Conservation (phyloP, 371 early-diverging fungal species). For the Mucor indicus region DNA sequence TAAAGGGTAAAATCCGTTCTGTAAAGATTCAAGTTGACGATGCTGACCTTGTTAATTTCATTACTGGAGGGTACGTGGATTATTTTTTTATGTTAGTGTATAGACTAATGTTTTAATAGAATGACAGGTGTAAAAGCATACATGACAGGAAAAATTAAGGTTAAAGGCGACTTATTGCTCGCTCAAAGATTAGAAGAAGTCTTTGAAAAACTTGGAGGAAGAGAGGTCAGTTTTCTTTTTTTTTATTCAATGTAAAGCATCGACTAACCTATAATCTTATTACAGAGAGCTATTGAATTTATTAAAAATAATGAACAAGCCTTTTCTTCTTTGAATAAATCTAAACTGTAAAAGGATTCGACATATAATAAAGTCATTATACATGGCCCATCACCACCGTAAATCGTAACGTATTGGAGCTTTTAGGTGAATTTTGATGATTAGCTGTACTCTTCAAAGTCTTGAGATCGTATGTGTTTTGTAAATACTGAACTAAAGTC, state of each 20-base stretch:
- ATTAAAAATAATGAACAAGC: slow-evolving; percentile 32
- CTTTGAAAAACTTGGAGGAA: slow-evolving; percentile 41
- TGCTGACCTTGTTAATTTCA: slow-evolving; percentile 36
- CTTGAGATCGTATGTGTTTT: slow-evolving; percentile 2
- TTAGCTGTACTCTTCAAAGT: slow-evolving; percentile 1
- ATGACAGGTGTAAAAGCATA: slow-evolving; percentile 49
- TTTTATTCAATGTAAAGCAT: neutral
- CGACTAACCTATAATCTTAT: neutral
- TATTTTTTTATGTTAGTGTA: neutral
- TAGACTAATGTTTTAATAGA: slow-evolving; percentile 7
- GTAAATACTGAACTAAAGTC: slow-evolving; percentile 5
- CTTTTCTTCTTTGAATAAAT: slow-evolving; percentile 1
- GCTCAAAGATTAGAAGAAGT: slow-evolving; percentile 45
- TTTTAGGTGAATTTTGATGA: no score
- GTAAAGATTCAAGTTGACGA: slow-evolving; percentile 46
- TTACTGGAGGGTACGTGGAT: slow-evolving; percentile 24
- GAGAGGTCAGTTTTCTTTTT: slow-evolving; percentile 20
- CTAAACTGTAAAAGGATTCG: slow-evolving; percentile 9
- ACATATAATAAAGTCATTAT: no score
- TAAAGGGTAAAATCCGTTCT: slow-evolving; percentile 23
- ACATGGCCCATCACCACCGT: slow-evolving; percentile 51
- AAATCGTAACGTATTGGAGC: slow-evolving; percentile 24
- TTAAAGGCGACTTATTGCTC: slow-evolving; percentile 44
- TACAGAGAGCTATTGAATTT: slow-evolving; percentile 38
- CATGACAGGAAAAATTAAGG: slow-evolving; percentile 40